A percentile compares a stretch with the other conserved stretches of the same genome.
Conservation (phyloP, 176 grass and related monocot species). For the Oryza rufipogon region DNA sequence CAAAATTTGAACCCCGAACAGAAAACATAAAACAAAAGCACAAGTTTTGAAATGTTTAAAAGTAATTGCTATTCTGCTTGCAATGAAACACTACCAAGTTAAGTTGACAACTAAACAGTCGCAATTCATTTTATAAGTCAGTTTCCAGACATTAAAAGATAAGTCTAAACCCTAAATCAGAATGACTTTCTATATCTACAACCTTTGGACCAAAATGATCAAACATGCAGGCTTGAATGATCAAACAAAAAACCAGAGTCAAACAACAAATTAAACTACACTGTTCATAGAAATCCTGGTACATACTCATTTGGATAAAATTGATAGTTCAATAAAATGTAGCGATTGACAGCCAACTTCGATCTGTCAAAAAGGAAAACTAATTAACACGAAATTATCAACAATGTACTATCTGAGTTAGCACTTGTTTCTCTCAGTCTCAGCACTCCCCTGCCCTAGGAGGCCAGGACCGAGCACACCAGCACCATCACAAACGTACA, state of each 20-base stretch:
- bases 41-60: conserved; percentile 7
- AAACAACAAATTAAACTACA: background rate
- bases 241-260: conserved; percentile 1
- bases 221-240: conserved; percentile 5
- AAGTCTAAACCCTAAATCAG: conserved; percentile 8
- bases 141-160: background rate
- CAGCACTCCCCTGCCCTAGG: background rate
- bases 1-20: background rate
- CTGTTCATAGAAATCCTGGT: background rate
- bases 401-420: background rate
- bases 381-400: background rate
- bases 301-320: conserved; percentile 18
- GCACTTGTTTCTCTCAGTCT: too few species aligned
- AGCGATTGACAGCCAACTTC: background rate
- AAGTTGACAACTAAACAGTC: conserved; percentile 3
- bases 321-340: background rate
- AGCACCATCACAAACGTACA: background rate
- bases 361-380: background rate
- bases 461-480: background rate
- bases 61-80: background rate
- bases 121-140: background rate
- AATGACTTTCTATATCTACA: background rate
- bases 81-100: background rate
- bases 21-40: background rate
- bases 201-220: too few species aligned